These are phyloP conservation scores for Rhinocladiella mackenziei DNA, from an alignment of 2,329 filamentous ascomycete genomes.

Conservation along the genomic window DNA sequence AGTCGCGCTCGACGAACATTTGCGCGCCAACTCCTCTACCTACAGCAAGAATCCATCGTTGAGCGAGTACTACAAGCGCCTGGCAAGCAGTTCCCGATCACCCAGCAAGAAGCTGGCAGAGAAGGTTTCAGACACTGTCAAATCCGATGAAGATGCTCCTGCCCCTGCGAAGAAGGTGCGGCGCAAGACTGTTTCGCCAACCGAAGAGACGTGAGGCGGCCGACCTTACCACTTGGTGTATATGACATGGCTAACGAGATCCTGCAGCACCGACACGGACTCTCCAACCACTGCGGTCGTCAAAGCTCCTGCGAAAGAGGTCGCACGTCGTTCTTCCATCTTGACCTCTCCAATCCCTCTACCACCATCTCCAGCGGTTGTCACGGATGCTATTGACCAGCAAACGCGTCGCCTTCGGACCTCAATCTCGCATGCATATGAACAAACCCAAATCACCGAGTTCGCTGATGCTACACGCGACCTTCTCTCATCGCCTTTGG, in stretches of 20 bases:
- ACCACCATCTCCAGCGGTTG: slow-evolving; percentile 73
- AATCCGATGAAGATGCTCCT: slow-evolving; percentile 37
- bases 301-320: slow-evolving; percentile 38
- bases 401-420: slow-evolving; percentile 52
- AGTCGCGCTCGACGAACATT: slow-evolving; percentile 65
- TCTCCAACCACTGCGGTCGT: slow-evolving; percentile 18
- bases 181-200: slow-evolving; percentile 31
- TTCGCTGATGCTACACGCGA: slow-evolving; percentile 64
- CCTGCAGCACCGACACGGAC: slow-evolving; percentile 23
- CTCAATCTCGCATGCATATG: slow-evolving; percentile 62
- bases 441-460: slow-evolving; percentile 60
- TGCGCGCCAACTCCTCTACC: slow-evolving; percentile 63
- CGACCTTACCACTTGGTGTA: slow-evolving; percentile 4
- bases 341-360: slow-evolving; percentile 61
- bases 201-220: slow-evolving; percentile 36
- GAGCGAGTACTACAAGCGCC: slow-evolving; percentile 71
- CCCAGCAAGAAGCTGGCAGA: slow-evolving; percentile 53
- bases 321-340: slow-evolving; percentile 37
- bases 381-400: slow-evolving; percentile 72
- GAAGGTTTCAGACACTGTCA: slow-evolving; percentile 39
- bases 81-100: slow-evolving; percentile 52
- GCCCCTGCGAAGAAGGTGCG: slow-evolving; percentile 32
- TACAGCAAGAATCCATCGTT: slow-evolving; percentile 63
- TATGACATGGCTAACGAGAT: slow-evolving; percentile 25
- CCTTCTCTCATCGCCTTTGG: slow-evolving; percentile 65